Evolutionary conservation across 106 monocot genomes (phyloP), one percentile per base, ranked within the genome.

Genomic region (Acanthochlamys bracteata): DNA sequence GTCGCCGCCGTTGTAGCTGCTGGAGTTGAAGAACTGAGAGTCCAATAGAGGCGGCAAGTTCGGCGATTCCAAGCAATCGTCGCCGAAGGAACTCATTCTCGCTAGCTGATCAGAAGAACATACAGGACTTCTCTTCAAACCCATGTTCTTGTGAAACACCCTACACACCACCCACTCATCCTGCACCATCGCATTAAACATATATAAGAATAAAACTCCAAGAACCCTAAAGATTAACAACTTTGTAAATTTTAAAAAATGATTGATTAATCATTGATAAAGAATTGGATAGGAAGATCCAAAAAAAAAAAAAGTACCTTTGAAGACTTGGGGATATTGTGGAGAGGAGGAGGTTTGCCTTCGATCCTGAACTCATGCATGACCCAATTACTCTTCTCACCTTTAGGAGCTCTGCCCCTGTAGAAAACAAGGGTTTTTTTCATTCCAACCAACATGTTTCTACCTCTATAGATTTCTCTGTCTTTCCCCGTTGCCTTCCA

Each of bases 401-500:
- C 90, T 25, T 74, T 77, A 4, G 90, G 90, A 25, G 89, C 89
- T 61, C 89, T 73, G 0, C 89, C 89, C 45, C 21, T 69, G 74
- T 89, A 89, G 76, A 89, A 89, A 20, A 89, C 89, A 24, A 89
- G 85, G 61, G 89, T 89, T 73, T 89, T 89, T 82, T 89, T 89
- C 89, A 89, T 89, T 41, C 89, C 89, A 25, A 89, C 71, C 11
- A 85, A 74, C 16, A 63, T 0, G 0, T 66, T 56, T 43, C 66
- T 71, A 4, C 76, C 79, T 19, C 74, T 69, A 21, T 60, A 78
- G 63, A 90, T 90, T 62, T 90, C 89, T 76, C 80, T 90, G 39
- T 92, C 91, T 55, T 92, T 92, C 10, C 91, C 91, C 2, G 91
- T 92, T 17, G 91, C 86, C 75, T 92, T 92, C 91, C 91, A 92